Evolutionary conservation across 176 grass and related monocot genomes (phyloP).

Genomic region (Triticum timopheevii): DNA sequence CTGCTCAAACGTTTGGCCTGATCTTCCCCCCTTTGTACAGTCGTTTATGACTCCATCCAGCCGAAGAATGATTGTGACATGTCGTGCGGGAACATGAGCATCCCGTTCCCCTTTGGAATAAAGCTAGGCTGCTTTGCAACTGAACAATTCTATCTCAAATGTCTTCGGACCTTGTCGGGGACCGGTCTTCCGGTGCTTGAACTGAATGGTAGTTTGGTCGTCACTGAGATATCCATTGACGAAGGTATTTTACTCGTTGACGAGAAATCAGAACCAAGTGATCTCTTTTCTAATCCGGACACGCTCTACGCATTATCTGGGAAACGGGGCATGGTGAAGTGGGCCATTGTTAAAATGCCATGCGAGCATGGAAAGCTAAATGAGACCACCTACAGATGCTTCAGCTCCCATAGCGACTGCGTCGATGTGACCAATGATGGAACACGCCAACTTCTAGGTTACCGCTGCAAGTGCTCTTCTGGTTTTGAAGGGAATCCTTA

Average conservation of each 20-base stretch:
- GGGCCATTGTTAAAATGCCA: not conserved
- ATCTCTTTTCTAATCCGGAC: not conserved
- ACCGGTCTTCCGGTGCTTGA: not conserved
- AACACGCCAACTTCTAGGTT: no score
- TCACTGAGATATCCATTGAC: not conserved
- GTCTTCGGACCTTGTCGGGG: not conserved
- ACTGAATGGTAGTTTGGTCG: not conserved
- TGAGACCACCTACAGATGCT: no score
- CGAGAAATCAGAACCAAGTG: not conserved
- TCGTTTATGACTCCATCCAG: not conserved
- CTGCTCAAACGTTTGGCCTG: no score
- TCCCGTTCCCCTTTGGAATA: constrained; percentile 25
- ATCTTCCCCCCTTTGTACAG: not conserved
- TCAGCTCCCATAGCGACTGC: no score
- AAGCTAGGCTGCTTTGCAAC: not conserved
- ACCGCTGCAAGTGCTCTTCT: no score
- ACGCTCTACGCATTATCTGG: not conserved
- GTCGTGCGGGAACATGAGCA: not conserved
- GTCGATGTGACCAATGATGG: no score
- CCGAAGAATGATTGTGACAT: not conserved
- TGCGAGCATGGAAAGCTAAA: no score
- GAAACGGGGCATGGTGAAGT: not conserved
- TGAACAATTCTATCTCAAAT: not conserved
- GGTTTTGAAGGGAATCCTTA: no score
- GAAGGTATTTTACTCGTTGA: not conserved